Base-by-base conservation (phyloP, 2,329 filamentous ascomycete species). In the Penicillium sp. region DNA sequence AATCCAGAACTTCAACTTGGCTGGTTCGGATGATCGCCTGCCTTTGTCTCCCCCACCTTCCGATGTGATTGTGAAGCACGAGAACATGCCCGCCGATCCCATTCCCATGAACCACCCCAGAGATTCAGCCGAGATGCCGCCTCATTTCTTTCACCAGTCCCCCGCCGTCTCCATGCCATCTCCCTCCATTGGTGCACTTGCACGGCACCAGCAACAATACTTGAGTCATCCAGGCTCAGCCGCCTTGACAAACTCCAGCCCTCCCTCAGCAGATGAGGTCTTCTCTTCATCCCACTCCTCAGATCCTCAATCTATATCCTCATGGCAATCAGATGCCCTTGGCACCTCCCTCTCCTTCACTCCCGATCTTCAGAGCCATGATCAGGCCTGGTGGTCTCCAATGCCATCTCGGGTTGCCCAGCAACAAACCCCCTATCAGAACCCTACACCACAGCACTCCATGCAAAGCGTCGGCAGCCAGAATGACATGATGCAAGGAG, bases 1-100 rank as follows among this genome's bases (percentile, higher is more conserved):
- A 43, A 67, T 79, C 30, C 71, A 78, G 42, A 73, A 73, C 45
- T 77, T 78, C 54, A 68, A 68, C 45, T 60, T 78, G 29, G 70
- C 73, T 33, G 59, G 68, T 47, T 64, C 72, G 11, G 62, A 71
- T 39, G 64, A 69, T 39, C 56, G 59, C 27, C 54, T 68, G 8
- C 65, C 71, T 42, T 54, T 71, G 10, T 73, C 73, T 15, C 68
- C 72, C 28, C 70, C 71, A 32, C 64, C 65, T 41, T 71, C 72
- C 28, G 66, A 67, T 40, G 69, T 65, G 36, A 59, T 67, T 3
- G 54, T 64, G 34, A 58, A 68, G 44, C 63, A 67, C 33, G 63
- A 71, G 48, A 56, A 63, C 34, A 58, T 67, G 33, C 50, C 58
- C 39, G 53, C 51, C 40, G 59, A 60, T 40, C 48, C 52, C n/a